Evolutionary conservation across 345 rosid genomes (phyloP).

Genomic region (Litchi chinensis): DNA sequence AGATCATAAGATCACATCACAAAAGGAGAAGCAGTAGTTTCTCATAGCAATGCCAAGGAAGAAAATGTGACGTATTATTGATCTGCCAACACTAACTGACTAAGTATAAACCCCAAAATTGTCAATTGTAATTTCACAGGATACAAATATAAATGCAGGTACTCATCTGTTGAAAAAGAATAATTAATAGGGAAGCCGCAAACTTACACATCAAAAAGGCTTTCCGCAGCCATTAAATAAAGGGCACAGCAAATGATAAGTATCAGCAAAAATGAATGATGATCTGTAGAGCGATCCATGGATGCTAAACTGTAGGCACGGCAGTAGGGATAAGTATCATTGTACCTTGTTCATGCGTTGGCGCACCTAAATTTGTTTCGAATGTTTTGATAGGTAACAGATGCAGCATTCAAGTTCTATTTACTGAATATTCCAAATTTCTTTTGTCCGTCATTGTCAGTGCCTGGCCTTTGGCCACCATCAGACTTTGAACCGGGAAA

Average conservation of each 20-base stretch:
- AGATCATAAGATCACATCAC: background rate
- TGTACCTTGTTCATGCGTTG: background rate
- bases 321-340: background rate
- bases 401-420: slow-evolving; percentile 11
- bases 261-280: background rate
- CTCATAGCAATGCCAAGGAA: background rate
- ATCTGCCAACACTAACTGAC: background rate
- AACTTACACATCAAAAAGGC: background rate
- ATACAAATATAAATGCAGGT: background rate
- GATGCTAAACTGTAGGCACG: background rate
- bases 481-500: slow-evolving; percentile 11
- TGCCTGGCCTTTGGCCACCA: slow-evolving; percentile 12
- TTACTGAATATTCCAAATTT: slow-evolving; percentile 38
- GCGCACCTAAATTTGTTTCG: background rate
- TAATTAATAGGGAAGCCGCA: background rate
- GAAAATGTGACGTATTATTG: slow-evolving; percentile 11
- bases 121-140: background rate
- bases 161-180: background rate
- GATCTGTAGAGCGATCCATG: background rate
- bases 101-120: slow-evolving; percentile 1
- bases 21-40: background rate
- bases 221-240: background rate
- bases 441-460: slow-evolving; percentile 16
- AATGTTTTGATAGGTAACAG: background rate
- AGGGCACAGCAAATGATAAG: background rate